Conservation (phyloP, 306 rosid species). For the Chamaecrista fasciculata region DNA sequence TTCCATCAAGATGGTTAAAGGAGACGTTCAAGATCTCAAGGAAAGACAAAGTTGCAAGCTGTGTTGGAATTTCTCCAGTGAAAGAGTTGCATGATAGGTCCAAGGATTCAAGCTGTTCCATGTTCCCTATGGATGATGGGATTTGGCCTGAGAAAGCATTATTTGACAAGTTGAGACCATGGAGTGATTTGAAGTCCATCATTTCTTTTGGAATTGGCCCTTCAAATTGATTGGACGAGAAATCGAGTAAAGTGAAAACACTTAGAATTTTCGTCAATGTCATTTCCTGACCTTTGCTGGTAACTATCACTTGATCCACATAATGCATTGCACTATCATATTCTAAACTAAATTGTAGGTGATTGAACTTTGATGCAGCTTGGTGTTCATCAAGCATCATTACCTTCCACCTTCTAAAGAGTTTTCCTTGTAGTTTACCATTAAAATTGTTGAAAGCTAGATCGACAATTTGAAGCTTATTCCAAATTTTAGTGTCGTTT, state of each 20-base stretch:
- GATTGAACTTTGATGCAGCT: neutral
- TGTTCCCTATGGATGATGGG: slow-evolving; percentile 10
- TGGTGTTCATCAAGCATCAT: neutral
- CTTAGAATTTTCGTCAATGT: slow-evolving; percentile 21
- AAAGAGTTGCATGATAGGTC: slow-evolving; percentile 30
- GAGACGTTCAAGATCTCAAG: slow-evolving; percentile 22
- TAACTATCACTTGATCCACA: neutral
- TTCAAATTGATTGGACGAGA: slow-evolving; percentile 19
- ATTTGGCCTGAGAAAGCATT: slow-evolving; percentile 26
- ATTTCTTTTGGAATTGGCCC: slow-evolving; percentile 30
- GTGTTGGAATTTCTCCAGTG: neutral
- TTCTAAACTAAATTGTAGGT: too few species aligned
- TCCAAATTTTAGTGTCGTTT: neutral
- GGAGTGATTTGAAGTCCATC: slow-evolving; percentile 4
- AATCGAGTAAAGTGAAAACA: slow-evolving; percentile 17
- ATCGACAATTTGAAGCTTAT: neutral
- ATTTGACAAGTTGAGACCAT: slow-evolving; percentile 24
- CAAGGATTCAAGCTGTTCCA: slow-evolving; percentile 22
- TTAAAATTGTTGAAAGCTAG: neutral
- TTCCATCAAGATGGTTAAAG: slow-evolving; percentile 18
- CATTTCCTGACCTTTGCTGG: neutral
- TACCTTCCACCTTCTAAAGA: neutral
- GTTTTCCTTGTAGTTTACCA: neutral
- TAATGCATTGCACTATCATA: too few species aligned
- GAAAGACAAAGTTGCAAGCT: slow-evolving; percentile 23